phyloP scores from a whole-genome alignment of 768 basidiomycete genomes.

The Auricularia heimuer region DNA sequence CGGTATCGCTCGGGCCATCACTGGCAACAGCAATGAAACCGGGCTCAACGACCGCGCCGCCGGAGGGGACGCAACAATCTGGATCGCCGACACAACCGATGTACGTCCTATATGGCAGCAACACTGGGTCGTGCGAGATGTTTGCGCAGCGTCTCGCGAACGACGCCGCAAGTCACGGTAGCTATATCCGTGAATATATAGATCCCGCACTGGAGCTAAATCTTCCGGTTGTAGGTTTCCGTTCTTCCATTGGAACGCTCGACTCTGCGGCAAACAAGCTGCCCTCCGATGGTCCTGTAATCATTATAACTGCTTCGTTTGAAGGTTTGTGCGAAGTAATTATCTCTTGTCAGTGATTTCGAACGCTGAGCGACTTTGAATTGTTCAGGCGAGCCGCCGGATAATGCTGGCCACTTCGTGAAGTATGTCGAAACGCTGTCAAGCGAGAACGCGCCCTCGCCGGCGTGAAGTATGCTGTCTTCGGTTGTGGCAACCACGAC shows the following conservation, averaged over 20 bases:
- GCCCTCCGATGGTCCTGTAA: conserved; percentile 12
- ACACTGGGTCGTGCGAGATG: conserved; percentile 39
- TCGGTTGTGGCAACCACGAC: conserved; percentile 42
- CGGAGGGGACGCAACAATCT: conserved; percentile 18
- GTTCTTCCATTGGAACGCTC: background rate
- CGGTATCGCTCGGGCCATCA: background rate
- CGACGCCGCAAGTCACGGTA: conserved; percentile 29
- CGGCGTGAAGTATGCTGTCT: conserved; percentile 33
- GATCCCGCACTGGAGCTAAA: background rate
- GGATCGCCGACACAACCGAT: conserved; percentile 20
- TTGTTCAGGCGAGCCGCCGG: conserved; percentile 32
- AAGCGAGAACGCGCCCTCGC: conserved; percentile 16
- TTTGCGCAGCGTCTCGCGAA: conserved; percentile 37
- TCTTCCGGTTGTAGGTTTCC: background rate
- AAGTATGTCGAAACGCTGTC: conserved; percentile 29
- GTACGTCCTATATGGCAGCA: conserved; percentile 36
- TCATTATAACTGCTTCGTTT: conserved; percentile 14
- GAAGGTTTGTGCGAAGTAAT: conserved; percentile 10
- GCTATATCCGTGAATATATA: background rate
- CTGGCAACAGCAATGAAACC: background rate
- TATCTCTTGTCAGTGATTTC: too few species aligned
- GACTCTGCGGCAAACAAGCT: background rate
- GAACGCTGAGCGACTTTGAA: too few species aligned
- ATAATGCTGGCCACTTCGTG: conserved; percentile 38
- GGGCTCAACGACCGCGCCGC: background rate